phyloP scores from a whole-genome alignment of 2,329 filamentous ascomycete species.

The Pseudocercospora pini-densiflorae region DNA sequence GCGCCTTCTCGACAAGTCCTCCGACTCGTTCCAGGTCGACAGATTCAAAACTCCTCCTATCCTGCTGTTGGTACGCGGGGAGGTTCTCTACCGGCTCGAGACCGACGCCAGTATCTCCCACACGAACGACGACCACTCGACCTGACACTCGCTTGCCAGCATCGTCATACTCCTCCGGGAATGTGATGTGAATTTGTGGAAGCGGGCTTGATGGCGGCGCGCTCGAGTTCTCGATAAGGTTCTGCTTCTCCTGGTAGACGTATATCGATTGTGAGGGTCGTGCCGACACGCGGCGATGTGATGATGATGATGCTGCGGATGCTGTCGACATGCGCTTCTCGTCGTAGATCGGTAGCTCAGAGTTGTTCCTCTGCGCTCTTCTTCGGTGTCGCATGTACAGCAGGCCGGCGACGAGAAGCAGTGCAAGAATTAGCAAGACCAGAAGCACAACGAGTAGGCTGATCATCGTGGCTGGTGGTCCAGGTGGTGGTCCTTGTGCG shows the following conservation, averaged over 20 bases:
- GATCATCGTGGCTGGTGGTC: conserved; percentile 65
- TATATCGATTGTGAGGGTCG: conserved; percentile 66
- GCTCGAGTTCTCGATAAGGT: conserved; percentile 74
- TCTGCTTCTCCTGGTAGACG: conserved; percentile 78
- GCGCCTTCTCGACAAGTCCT: conserved; percentile 84
- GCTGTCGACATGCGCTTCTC: conserved; percentile 57
- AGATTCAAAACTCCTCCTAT: conserved; percentile 79
- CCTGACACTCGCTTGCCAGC: conserved; percentile 79
- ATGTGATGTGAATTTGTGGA: conserved; percentile 97
- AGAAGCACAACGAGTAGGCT: conserved; percentile 81
- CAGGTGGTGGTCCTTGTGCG: conserved; percentile 40
- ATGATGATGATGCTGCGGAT: conserved; percentile 43
- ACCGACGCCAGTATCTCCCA: conserved; percentile 86
- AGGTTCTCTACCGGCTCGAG: conserved; percentile 82
- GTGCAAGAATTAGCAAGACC: conserved; percentile 73
- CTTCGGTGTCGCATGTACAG: conserved; percentile 74
- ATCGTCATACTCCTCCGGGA: conserved; percentile 93
- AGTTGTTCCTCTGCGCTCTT: conserved; percentile 49
- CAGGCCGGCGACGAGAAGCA: conserved; percentile 70
- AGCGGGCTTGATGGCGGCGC: conserved; percentile 78
- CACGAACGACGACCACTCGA: conserved; percentile 86
- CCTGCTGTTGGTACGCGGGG: conserved; percentile 80
- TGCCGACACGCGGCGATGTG: conserved; percentile 64
- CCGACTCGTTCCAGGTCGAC: conserved; percentile 95
- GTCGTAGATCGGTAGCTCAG: conserved; percentile 72